These are phyloP conservation scores for Kodamaea arcana DNA, from an alignment of 1,139 yeast species.

Conservation along the genomic window DNA sequence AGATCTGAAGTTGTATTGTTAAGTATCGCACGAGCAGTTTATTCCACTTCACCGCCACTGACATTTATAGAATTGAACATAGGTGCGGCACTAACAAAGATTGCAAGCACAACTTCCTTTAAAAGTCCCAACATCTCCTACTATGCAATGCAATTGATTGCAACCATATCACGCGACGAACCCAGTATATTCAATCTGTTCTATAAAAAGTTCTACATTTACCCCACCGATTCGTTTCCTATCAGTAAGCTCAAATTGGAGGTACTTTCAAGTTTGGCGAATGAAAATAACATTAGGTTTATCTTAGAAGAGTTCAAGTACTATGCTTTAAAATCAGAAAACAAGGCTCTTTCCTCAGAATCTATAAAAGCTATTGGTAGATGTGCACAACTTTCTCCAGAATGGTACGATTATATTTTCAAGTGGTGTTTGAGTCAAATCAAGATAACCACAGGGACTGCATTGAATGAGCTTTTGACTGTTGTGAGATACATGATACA, in stretches of 20 bases:
- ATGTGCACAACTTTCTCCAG: slow-evolving; percentile 40
- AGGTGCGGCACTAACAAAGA: slow-evolving; percentile 47
- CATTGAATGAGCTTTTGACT: slow-evolving; percentile 58
- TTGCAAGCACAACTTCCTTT: slow-evolving; percentile 19
- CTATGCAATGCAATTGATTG: slow-evolving; percentile 41
- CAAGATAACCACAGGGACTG: slow-evolving; percentile 22
- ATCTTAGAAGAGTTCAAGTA: slow-evolving; percentile 69
- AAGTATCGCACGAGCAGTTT: slow-evolving; percentile 54
- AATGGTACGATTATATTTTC: slow-evolving; percentile 35
- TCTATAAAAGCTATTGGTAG: slow-evolving; percentile 58
- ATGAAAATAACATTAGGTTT: slow-evolving; percentile 45
- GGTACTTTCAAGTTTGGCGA: slow-evolving; percentile 56
- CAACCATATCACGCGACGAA: slow-evolving; percentile 31
- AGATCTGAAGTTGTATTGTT: slow-evolving; percentile 60
- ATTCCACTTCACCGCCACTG: slow-evolving; percentile 51
- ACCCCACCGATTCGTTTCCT: slow-evolving; percentile 50
- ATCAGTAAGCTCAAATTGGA: slow-evolving; percentile 57
- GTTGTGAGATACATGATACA: slow-evolving; percentile 74
- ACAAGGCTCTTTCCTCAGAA: slow-evolving; percentile 38
- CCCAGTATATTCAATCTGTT: slow-evolving; percentile 44
- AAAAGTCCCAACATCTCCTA: slow-evolving; percentile 29
- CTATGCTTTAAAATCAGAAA: slow-evolving; percentile 45
- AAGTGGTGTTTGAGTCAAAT: slow-evolving; percentile 41
- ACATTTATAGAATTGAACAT: slow-evolving; percentile 45
- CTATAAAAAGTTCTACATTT: slow-evolving; percentile 52